Evolutionary conservation across 345 rosid species (phyloP).

Genomic region (Eucalyptus sp.): DNA sequence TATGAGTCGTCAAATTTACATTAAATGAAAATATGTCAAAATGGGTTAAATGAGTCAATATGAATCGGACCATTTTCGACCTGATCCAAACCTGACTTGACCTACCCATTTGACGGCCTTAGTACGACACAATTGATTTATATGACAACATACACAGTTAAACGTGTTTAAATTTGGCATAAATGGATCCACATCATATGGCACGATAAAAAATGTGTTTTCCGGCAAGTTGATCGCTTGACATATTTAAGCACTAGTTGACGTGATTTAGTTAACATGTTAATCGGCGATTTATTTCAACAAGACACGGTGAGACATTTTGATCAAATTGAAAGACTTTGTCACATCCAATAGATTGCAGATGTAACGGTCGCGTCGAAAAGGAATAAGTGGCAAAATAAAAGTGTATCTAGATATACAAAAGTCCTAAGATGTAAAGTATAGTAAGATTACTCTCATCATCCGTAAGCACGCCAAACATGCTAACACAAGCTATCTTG

Average conservation of each 20-base stretch:
- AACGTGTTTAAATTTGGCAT: neutral
- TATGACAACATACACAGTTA: neutral
- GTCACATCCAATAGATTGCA: neutral
- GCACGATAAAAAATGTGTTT: neutral
- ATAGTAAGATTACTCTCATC: neutral
- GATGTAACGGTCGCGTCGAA: neutral
- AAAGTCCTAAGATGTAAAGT: neutral
- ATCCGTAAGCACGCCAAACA: neutral
- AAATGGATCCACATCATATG: neutral
- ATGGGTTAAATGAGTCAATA: too few species aligned
- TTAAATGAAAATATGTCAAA: too few species aligned
- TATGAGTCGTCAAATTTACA: too few species aligned
- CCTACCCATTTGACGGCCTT: too few species aligned
- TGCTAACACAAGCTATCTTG: neutral
- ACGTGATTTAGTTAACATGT: neutral
- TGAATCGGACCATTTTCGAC: accelerated
- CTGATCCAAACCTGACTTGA: too few species aligned
- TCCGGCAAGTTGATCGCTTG: neutral
- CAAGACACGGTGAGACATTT: accelerated
- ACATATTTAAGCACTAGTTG: too few species aligned
- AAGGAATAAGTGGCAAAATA: neutral
- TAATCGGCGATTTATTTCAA: neutral
- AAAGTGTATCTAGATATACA: neutral
- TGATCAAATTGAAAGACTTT: neutral
- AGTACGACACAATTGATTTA: too few species aligned